A percentile compares a stretch with the other conserved stretches of the same genome.
Evolutionary conservation across 1,284 basidiomycete genomes (phyloP).

Genomic region (Cryptococcus neoformans): DNA sequence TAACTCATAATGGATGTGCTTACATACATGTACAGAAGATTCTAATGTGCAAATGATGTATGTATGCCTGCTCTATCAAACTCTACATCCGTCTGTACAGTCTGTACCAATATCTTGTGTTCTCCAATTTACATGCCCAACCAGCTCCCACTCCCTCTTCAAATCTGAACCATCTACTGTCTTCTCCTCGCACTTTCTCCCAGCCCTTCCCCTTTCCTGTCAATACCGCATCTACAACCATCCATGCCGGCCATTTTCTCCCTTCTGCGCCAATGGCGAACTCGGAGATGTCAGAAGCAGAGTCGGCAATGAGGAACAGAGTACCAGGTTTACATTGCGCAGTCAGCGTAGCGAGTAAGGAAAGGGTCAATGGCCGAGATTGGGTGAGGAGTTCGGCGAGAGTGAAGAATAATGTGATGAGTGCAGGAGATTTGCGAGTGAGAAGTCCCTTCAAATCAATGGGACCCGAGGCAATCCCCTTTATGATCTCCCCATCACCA

Average conservation of each 20-base stretch:
- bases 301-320: conserved; percentile 49
- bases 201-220: conserved; percentile 23
- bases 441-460: conserved; percentile 6
- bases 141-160: conserved; percentile 34
- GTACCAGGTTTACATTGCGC: conserved; percentile 40
- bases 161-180: conserved; percentile 48
- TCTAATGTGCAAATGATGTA: background rate
- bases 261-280: conserved; percentile 35
- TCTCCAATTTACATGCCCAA: conserved; percentile 50
- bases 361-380: conserved; percentile 45
- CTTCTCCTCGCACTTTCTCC: conserved; percentile 39
- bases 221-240: conserved; percentile 38
- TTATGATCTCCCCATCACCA: background rate
- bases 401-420: conserved; percentile 51
- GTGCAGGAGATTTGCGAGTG: conserved; percentile 8
- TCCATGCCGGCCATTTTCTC: conserved; percentile 42
- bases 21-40: background rate
- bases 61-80: background rate
- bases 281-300: conserved; percentile 46
- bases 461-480: background rate
- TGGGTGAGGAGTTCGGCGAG: conserved; percentile 50
- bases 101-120: conserved; percentile 49
- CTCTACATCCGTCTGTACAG: conserved; percentile 37
- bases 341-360: conserved; percentile 43
- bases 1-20: background rate